Percentiles rank a stretch among this genome's conserved stretches.
Evolutionary conservation across 352 stramenopile genomes (phyloP).

Genomic region (Globisporangium parvum): DNA sequence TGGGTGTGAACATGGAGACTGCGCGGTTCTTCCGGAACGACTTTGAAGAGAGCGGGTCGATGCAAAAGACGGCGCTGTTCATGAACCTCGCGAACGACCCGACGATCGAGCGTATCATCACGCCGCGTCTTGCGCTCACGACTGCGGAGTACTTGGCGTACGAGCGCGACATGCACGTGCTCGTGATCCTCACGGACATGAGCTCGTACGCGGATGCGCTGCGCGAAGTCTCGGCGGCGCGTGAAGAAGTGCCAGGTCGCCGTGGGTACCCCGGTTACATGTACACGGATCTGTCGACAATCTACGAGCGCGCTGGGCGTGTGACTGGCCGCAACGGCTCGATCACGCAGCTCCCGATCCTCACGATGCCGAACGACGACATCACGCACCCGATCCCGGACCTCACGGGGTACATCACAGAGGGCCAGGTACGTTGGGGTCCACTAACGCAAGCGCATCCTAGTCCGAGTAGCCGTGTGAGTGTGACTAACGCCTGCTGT

Average conservation of each 20-base stretch:
- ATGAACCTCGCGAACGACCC: conserved; percentile 99
- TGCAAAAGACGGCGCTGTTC: conserved; percentile 98
- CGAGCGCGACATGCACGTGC: conserved; percentile 98
- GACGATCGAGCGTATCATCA: conserved; percentile 99
- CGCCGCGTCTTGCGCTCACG: conserved; percentile 96
- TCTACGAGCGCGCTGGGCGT: conserved; percentile 98
- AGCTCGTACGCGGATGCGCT: conserved; percentile 98
- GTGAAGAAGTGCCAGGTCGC: conserved; percentile 95
- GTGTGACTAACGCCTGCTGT: background rate
- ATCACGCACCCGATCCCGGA: conserved; percentile 99
- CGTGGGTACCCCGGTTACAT: conserved; percentile 99
- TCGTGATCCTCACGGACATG: conserved; percentile 99
- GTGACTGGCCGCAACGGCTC: conserved; percentile 97
- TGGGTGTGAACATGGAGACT: conserved; percentile 99
- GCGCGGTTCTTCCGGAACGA: conserved; percentile 95
- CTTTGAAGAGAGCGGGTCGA: conserved; percentile 97
- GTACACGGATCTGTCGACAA: conserved; percentile 99
- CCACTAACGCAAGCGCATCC: too few species aligned
- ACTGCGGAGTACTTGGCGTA: conserved; percentile 99
- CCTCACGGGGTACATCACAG: conserved; percentile 99
- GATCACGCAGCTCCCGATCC: conserved; percentile 99
- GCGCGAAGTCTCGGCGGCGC: conserved; percentile 93
- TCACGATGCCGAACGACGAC: conserved; percentile 99
- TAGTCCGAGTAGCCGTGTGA: too few species aligned
- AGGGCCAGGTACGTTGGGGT: conserved; percentile 92